Percentiles rank a stretch among this genome's conserved stretches.
Evolutionary conservation across 306 rosid species (phyloP).

Genomic region (Gleditsia sinensis): DNA sequence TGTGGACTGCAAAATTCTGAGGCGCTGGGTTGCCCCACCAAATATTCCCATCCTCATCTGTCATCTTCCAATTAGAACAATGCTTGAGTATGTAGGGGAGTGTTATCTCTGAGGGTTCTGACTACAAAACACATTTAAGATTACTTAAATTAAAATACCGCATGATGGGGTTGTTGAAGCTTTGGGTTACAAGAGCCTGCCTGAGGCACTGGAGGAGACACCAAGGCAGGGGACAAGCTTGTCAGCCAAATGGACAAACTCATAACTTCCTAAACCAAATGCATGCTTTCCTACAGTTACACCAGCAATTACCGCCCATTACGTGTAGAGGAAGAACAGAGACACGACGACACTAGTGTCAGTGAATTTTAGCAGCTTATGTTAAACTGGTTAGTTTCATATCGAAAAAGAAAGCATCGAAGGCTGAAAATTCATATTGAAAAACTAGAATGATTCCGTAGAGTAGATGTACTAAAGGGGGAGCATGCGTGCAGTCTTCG

Average conservation of each 20-base stretch:
- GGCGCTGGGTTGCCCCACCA: constrained; percentile 38
- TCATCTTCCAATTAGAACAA: too few relatives aligned
- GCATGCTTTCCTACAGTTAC: not conserved
- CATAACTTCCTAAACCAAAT: not conserved
- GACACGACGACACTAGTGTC: too few relatives aligned
- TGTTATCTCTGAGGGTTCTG: too few relatives aligned
- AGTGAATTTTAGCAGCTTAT: too few relatives aligned
- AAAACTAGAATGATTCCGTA: constrained; percentile 16
- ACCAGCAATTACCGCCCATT: not conserved
- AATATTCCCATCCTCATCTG: constrained; percentile 44
- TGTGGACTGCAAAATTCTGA: constrained; percentile 25
- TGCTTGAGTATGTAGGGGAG: too few relatives aligned
- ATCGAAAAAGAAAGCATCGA: constrained; percentile 21
- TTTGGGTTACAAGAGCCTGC: constrained; percentile 38
- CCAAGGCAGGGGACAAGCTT: constrained; percentile 25
- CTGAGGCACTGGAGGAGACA: not conserved
- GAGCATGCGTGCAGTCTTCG: constrained; percentile 26
- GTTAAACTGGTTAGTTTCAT: too few relatives aligned
- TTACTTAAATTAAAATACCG: not conserved
- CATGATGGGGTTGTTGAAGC: constrained; percentile 32
- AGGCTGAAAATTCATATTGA: not conserved
- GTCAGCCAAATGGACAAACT: constrained; percentile 33
- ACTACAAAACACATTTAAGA: not conserved
- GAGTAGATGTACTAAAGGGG: constrained; percentile 18
- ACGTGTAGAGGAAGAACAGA: too few relatives aligned